Evolutionary conservation across 2,329 filamentous ascomycete species (phyloP).

Genomic region (Bisporella sp.): DNA sequence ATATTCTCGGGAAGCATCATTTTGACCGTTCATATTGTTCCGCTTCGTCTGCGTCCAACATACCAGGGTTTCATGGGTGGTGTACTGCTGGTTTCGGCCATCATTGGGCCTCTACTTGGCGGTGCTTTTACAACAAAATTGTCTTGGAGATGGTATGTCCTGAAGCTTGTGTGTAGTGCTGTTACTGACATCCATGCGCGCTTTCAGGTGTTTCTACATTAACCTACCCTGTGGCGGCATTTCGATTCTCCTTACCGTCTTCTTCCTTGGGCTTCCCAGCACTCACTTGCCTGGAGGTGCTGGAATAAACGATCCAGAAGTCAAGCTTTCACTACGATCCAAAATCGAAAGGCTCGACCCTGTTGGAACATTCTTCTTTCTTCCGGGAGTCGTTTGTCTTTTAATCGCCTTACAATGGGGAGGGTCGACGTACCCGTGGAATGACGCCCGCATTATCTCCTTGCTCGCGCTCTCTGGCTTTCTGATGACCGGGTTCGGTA

Average conservation of each 20-base stretch:
- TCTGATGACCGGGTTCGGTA: not conserved
- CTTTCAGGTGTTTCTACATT: not conserved
- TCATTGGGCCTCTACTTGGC: not conserved
- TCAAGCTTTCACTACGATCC: not conserved
- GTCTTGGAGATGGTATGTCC: not conserved
- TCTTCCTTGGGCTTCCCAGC: not conserved
- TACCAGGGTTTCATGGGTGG: not conserved
- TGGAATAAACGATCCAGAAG: too few species aligned
- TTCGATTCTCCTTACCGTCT: not conserved
- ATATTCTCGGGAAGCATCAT: not conserved
- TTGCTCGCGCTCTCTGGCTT: not conserved
- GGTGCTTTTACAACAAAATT: not conserved
- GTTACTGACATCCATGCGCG: not conserved
- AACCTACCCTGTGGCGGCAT: not conserved
- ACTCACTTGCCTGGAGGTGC: not conserved
- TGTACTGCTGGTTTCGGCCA: not conserved
- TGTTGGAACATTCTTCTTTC: not conserved
- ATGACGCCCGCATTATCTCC: not conserved
- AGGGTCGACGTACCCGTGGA: not conserved
- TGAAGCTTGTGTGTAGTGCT: not conserved
- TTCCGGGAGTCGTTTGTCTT: not conserved
- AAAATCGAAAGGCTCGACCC: not conserved
- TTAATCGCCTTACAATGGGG: not conserved
- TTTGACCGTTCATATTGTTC: not conserved
- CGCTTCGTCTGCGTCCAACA: not conserved